A percentile compares a stretch with the other conserved stretches of the same genome.
Evolutionary conservation across 805 yeast genomes (phyloP).

Genomic region (Komagataella pastoris): DNA sequence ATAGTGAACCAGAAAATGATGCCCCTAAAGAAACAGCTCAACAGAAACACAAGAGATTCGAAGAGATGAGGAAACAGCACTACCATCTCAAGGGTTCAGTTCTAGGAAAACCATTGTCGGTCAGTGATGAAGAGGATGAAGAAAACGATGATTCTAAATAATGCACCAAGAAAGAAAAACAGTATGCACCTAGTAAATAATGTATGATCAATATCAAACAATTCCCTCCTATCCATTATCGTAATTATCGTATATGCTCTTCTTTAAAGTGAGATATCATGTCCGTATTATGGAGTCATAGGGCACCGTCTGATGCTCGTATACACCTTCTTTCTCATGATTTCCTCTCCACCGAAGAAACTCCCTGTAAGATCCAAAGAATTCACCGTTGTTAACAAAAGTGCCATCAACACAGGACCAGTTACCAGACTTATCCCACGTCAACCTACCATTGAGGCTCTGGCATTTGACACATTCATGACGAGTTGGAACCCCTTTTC

Average conservation of each 20-base stretch:
- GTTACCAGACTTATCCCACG: slow-evolving; percentile 16
- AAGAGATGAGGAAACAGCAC: slow-evolving; percentile 68
- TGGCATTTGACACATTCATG: slow-evolving; percentile 17
- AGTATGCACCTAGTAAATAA: not conserved
- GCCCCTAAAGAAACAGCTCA: slow-evolving; percentile 26
- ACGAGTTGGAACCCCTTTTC: slow-evolving; percentile 17
- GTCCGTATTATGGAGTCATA: not conserved
- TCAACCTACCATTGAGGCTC: slow-evolving; percentile 10
- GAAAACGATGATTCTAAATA: slow-evolving; percentile 2
- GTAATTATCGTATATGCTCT: not conserved
- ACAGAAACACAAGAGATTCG: slow-evolving; percentile 56
- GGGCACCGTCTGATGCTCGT: not conserved
- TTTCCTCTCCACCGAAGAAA: not conserved
- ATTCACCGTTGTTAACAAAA: not conserved
- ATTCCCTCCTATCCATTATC: not conserved
- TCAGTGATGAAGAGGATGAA: slow-evolving; percentile 18
- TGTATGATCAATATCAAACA: not conserved
- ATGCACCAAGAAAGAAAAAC: not conserved
- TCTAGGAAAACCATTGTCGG: slow-evolving; percentile 26
- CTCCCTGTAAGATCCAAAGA: slow-evolving; percentile 6
- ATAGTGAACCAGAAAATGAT: slow-evolving; percentile 28
- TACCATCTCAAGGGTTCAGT: slow-evolving; percentile 47
- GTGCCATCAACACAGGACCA: slow-evolving; percentile 14
- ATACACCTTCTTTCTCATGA: not conserved
- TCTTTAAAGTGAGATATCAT: not conserved